Base-by-base conservation (phyloP, 768 basidiomycete species). In the Lanmaoa rubissima region DNA sequence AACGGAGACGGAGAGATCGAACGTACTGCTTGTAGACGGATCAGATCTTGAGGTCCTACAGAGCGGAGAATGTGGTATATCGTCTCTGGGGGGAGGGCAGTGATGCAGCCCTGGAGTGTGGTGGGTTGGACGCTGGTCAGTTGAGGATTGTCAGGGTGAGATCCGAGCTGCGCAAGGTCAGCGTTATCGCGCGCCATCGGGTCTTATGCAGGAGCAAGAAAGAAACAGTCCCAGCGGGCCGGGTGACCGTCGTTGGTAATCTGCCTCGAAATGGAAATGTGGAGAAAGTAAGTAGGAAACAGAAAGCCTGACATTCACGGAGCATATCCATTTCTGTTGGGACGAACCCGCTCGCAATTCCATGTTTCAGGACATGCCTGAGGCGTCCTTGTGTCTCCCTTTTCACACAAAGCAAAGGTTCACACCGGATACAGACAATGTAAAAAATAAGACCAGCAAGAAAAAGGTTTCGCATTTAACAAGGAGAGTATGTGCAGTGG, bases 41-140 rank as follows among this genome's bases (percentile, higher is more conserved):
- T 57, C 10, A 66, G 39, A 13, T 65, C 59, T 45, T 32, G 57
- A n/a, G 62, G 57, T 10, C 10, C 53, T 0, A 57, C 6, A 36
- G 28, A 40, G 24, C 26, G 44, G 4, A 65, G 7, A 10, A 66
- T 57, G 28, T 59, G 51, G 34, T 44, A 48, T 45, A 65, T 51
- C 13, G 57, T 67, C 51, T 65, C 65, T 39, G 48, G 38, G 19
- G 65, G 65, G 28, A 67, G 59, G 16, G 48, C 21, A 24, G 21
- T 26, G 14, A 40, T 34, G 26, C 12, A 51, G 19, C 17, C 38
- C 6, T 41, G 13, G 1, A 35, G 10, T 45, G 42, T 13, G 24
- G n/a, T 13, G n/a, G 26, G n/a, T n/a, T 38, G 34, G 39, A 21
- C 12, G 1, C 39, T 16, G 3, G 19, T 48, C 36, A 26, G 19